Evolutionary conservation across 2,329 filamentous ascomycete genomes (phyloP).

Genomic region (Cladosporium sp.): DNA sequence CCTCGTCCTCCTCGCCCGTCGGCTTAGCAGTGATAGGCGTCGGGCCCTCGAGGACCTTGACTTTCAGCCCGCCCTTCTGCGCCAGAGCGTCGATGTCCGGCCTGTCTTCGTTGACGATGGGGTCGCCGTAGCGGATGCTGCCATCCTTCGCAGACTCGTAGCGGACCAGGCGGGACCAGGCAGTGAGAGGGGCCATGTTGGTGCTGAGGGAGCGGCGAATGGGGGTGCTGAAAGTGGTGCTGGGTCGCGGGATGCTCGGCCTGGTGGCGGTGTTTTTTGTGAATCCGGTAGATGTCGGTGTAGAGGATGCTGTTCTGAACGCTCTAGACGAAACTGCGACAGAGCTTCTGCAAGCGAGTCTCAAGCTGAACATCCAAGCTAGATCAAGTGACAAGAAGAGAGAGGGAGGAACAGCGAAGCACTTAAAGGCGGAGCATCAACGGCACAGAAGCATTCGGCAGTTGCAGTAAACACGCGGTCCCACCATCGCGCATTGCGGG

Average conservation of each 20-base stretch:
- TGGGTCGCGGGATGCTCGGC: neutral
- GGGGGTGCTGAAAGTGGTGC: neutral
- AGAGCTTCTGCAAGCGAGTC: neutral
- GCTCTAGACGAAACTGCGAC: neutral
- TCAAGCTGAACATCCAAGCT: conserved; percentile 1
- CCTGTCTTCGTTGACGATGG: conserved; percentile 44
- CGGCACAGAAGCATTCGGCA: neutral
- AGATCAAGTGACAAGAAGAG: neutral
- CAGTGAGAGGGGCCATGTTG: conserved; percentile 13
- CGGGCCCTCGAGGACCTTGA: conserved; percentile 46
- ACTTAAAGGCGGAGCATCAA: neutral
- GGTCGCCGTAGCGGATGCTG: conserved; percentile 66
- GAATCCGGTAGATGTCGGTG: neutral
- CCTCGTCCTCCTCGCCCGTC: conserved; percentile 49
- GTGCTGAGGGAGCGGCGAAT: neutral
- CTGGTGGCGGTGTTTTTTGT: neutral
- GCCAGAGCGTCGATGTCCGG: conserved; percentile 28
- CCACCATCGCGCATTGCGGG: conserved; percentile 4
- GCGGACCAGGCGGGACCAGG: conserved; percentile 59
- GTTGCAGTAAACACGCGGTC: neutral
- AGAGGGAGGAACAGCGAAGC: neutral
- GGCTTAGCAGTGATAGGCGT: conserved; percentile 42
- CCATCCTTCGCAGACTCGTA: conserved; percentile 60
- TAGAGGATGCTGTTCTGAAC: too few relatives aligned
- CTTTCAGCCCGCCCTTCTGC: conserved; percentile 42